phyloP scores from a whole-genome alignment of 345 rosid species.

The Erodium maritimum region DNA sequence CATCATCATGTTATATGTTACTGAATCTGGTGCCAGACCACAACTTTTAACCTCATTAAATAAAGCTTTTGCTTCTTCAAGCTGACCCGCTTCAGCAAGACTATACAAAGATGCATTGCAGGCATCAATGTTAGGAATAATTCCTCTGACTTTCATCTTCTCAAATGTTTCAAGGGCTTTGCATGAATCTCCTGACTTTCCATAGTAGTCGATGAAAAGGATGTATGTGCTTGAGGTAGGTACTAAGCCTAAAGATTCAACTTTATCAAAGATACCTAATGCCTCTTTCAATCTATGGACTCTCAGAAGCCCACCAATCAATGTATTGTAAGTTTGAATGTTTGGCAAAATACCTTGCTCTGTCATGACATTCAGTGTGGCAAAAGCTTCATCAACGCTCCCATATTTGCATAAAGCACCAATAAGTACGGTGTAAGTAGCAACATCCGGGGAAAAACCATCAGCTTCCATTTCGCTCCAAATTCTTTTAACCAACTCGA shows the following conservation, averaged over 20 bases:
- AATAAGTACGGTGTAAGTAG: constrained; percentile 61
- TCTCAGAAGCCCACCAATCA: constrained; percentile 67
- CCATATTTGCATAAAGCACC: constrained; percentile 63
- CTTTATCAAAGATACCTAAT: constrained; percentile 33
- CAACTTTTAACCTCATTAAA: constrained; percentile 46
- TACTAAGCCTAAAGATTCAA: constrained; percentile 52
- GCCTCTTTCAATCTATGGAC: constrained; percentile 50
- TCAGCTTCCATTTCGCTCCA: constrained; percentile 83
- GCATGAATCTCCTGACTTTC: constrained; percentile 51
- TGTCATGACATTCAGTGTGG: constrained; percentile 54
- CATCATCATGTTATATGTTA: constrained; percentile 96
- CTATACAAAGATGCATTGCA: constrained; percentile 78
- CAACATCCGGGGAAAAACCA: constrained; percentile 74
- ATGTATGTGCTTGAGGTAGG: constrained; percentile 71
- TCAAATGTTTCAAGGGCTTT: constrained; percentile 73
- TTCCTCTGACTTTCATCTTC: constrained; percentile 62
- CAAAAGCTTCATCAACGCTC: constrained; percentile 52
- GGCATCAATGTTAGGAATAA: constrained; percentile 74
- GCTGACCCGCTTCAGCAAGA: constrained; percentile 58
- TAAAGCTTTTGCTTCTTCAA: constrained; percentile 59
- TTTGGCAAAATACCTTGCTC: constrained; percentile 50
- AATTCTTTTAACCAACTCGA: constrained; percentile 53
- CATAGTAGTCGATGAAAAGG: constrained; percentile 84
- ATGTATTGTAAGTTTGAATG: constrained; percentile 69
- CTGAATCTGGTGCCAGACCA: constrained; percentile 68